Percentiles rank a stretch among this genome's conserved stretches.
phyloP scores from a whole-genome alignment of 2,329 filamentous ascomycete species.

The Aureobasidium subglaciale region DNA sequence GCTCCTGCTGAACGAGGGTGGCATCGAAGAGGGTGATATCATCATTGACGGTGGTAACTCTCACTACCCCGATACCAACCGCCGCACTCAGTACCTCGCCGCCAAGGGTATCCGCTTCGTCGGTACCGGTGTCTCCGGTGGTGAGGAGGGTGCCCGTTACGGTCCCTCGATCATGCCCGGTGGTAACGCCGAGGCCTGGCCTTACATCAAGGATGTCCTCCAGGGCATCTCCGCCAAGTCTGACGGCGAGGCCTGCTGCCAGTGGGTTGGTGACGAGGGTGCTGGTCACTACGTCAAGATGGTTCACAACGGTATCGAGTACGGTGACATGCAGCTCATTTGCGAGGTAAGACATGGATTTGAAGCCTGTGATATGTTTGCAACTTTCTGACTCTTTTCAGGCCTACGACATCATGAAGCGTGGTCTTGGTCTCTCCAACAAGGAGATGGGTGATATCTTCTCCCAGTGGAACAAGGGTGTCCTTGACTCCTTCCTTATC shows the following conservation, averaged over 20 bases:
- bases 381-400: conserved; percentile 33
- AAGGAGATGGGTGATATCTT: conserved; percentile 97
- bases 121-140: conserved; percentile 94
- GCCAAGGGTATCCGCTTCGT: conserved; percentile 91
- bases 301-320: conserved; percentile 99
- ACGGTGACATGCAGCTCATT: conserved; percentile 99
- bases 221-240: conserved; percentile 97
- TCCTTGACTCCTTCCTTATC: conserved; percentile 97
- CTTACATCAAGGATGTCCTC: conserved; percentile 97
- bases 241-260: conserved; percentile 94
- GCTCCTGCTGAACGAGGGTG: conserved; percentile 61
- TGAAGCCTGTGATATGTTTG: background rate
- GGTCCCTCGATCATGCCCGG: conserved; percentile 98
- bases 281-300: conserved; percentile 99
- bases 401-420: conserved; percentile 99
- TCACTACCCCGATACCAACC: conserved; percentile 98
- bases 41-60: conserved; percentile 99
- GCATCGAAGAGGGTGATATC: conserved; percentile 82
- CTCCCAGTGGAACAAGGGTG: conserved; percentile 95
- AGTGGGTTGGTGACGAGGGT: conserved; percentile 99
- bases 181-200: conserved; percentile 97
- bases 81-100: conserved; percentile 81
- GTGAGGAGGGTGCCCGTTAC: conserved; percentile 97
- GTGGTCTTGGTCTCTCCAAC: conserved; percentile 77
- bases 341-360: conserved; percentile 65